phyloP scores from a whole-genome alignment of 345 rosid genomes.

The Populus alba region DNA sequence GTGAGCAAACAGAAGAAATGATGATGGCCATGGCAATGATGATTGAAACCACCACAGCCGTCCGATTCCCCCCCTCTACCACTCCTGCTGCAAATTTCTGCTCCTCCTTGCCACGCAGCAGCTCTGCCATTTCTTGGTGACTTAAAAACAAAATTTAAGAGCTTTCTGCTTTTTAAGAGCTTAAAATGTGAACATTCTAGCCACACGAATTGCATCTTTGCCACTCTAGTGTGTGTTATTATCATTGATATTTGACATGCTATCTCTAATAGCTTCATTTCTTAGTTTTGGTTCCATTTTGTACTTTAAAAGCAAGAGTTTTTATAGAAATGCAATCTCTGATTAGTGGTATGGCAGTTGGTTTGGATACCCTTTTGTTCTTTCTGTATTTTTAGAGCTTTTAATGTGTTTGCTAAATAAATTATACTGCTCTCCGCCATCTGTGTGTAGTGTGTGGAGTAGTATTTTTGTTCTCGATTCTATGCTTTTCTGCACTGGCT shows the following conservation, averaged over 20 bases:
- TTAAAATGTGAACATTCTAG: background rate
- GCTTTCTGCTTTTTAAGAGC: background rate
- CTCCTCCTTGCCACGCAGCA: slow-evolving; percentile 47
- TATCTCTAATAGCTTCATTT: background rate
- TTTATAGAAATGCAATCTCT: background rate
- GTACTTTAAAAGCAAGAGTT: background rate
- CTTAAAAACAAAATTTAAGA: background rate
- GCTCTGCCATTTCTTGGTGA: background rate
- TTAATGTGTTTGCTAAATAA: background rate
- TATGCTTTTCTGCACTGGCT: background rate
- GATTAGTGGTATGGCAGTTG: background rate
- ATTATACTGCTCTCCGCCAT: background rate
- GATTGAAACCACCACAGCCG: slow-evolving; percentile 64
- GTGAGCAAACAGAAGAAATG: background rate
- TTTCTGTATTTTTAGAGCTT: background rate
- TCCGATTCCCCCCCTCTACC: slow-evolving; percentile 46
- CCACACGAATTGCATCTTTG: background rate
- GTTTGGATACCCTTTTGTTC: background rate
- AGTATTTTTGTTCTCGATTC: background rate
- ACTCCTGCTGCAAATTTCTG: slow-evolving; percentile 36
- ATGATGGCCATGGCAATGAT: slow-evolving; percentile 30
- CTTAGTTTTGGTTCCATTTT: background rate
- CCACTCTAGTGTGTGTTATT: background rate
- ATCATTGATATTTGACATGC: background rate
- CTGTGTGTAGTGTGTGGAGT: background rate